phyloP scores from a whole-genome alignment of 345 rosid species.

The Excoecaria cochinchinensis region DNA sequence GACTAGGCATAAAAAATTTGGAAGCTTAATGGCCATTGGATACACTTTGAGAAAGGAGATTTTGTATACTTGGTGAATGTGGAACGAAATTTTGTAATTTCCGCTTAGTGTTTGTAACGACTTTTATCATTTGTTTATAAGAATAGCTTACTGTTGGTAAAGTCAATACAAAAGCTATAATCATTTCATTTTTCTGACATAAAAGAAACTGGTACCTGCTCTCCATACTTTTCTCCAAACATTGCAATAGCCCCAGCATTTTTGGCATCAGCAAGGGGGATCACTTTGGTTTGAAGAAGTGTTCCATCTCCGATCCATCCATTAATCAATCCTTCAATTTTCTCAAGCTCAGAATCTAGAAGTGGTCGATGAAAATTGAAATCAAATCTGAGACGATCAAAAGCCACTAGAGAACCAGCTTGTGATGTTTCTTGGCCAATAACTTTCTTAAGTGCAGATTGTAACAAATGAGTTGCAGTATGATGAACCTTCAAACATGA shows the following conservation, averaged over 20 bases:
- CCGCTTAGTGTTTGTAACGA: background rate
- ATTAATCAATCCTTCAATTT: slow-evolving; percentile 72
- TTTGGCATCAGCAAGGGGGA: slow-evolving; percentile 81
- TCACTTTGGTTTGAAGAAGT: slow-evolving; percentile 71
- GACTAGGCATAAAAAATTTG: background rate
- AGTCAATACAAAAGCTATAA: background rate
- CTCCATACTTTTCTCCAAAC: slow-evolving; percentile 97
- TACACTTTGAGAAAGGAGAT: no score
- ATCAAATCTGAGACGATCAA: slow-evolving; percentile 96
- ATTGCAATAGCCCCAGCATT: slow-evolving; percentile 92
- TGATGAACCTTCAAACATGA: slow-evolving; percentile 73
- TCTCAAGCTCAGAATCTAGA: slow-evolving; percentile 60
- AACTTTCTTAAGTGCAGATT: slow-evolving; percentile 88
- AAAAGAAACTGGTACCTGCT: slow-evolving; percentile 51
- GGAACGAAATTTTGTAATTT: background rate
- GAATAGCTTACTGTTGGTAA: background rate
- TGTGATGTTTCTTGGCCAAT: slow-evolving; percentile 85
- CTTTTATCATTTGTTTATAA: background rate
- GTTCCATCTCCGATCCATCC: slow-evolving; percentile 80
- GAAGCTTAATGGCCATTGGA: background rate
- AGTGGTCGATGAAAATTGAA: slow-evolving; percentile 82
- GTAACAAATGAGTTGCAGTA: slow-evolving; percentile 94
- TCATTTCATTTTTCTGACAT: slow-evolving; percentile 3
- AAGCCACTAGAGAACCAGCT: slow-evolving; percentile 95
- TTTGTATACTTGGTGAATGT: no score